These are phyloP conservation scores for Trypanosoma theileri DNA, from an alignment of 208 protist species.

Conservation along the genomic window DNA sequence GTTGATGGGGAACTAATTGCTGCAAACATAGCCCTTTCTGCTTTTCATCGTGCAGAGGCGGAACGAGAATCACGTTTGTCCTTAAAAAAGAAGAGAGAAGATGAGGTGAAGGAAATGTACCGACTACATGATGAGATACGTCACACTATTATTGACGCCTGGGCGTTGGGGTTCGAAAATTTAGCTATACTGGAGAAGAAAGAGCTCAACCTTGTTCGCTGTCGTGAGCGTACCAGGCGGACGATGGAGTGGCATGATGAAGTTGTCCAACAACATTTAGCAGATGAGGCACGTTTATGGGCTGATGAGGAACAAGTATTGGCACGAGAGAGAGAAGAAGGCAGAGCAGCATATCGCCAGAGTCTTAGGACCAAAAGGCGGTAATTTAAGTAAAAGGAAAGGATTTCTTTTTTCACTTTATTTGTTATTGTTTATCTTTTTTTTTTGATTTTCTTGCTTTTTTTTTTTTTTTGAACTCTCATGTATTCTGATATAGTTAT, in stretches of 20 bases:
- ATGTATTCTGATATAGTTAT: not conserved
- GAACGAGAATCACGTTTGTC: slow-evolving; percentile 21
- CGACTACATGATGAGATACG: slow-evolving; percentile 33
- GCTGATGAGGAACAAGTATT: slow-evolving; percentile 25
- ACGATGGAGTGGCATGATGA: slow-evolving; percentile 11
- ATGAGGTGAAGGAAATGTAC: slow-evolving; percentile 20
- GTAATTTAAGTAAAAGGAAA: not conserved
- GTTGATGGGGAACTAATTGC: slow-evolving; percentile 29
- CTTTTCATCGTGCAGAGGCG: slow-evolving; percentile 14
- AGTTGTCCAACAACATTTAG: slow-evolving; percentile 15
- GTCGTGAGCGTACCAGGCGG: slow-evolving; percentile 14
- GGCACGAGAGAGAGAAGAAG: slow-evolving; percentile 24
- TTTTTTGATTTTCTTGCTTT: not conserved
- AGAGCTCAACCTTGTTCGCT: not conserved
- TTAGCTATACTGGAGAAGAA: slow-evolving; percentile 18
- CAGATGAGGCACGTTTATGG: slow-evolving; percentile 30
- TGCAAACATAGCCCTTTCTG: slow-evolving; percentile 11
- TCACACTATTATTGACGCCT: slow-evolving; percentile 36
- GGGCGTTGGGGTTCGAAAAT: slow-evolving; percentile 36
- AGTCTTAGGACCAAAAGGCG: not conserved
- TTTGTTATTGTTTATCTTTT: slow-evolving; percentile 10
- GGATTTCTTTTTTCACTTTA: not conserved
- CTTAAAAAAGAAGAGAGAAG: slow-evolving; percentile 13
- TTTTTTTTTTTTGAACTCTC: not conserved
- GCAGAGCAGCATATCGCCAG: slow-evolving; percentile 20